phyloP scores from a whole-genome alignment of 2,329 filamentous ascomycete species.

The Achaetomium macrosporum region DNA sequence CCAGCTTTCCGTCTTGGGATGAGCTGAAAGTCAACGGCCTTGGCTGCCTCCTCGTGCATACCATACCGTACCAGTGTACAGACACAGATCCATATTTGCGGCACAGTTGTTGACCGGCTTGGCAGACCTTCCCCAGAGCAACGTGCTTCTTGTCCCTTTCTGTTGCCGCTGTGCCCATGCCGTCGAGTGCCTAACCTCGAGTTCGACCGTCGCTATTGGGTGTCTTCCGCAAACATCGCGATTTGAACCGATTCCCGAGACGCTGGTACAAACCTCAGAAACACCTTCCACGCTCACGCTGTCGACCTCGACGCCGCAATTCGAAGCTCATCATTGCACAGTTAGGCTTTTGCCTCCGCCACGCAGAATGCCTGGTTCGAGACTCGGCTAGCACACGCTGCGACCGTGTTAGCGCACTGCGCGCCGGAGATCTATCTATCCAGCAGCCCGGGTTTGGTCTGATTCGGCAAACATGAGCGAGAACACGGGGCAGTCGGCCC shows the following conservation, averaged over 20 bases:
- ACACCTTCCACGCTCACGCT: background rate
- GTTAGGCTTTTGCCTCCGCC: background rate
- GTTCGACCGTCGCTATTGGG: background rate
- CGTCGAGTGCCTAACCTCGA: background rate
- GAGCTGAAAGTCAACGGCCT: constrained; percentile 8
- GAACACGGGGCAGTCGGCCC: constrained; percentile 26
- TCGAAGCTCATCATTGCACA: background rate
- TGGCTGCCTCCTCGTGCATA: no score
- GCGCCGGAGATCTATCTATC: constrained; percentile 4
- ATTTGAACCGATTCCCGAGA: background rate
- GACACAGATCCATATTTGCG: constrained; percentile 4
- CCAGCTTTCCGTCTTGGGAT: constrained; percentile 16
- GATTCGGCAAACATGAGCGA: constrained; percentile 19
- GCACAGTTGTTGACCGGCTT: constrained; percentile 7
- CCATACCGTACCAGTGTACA: no score
- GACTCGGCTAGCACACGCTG: constrained; percentile 8
- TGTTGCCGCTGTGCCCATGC: background rate
- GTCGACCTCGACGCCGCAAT: background rate
- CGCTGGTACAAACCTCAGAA: background rate
- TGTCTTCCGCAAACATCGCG: no score
- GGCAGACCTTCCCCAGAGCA: background rate
- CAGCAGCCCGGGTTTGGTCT: background rate
- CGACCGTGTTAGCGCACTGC: constrained; percentile 22
- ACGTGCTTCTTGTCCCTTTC: background rate
- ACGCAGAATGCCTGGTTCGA: constrained; percentile 19